phyloP scores from a whole-genome alignment of 169 alveolate species.

The Cryptosporidium muris region DNA sequence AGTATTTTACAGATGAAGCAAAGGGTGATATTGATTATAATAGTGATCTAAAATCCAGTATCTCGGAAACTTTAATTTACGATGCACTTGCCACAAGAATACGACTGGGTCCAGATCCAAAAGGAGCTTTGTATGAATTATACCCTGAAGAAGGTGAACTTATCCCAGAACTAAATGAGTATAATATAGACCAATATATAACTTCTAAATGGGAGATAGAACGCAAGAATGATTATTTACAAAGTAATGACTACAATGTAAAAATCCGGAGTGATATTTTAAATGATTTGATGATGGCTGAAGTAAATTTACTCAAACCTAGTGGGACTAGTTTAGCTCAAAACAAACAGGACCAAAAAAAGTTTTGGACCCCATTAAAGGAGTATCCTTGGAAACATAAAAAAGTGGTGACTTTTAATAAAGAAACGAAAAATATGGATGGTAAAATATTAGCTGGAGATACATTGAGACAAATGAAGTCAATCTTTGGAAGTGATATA shows the following conservation, averaged over 20 bases:
- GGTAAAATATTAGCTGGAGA: conserved; percentile 29
- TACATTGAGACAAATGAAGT: conserved; percentile 48
- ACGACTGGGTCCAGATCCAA: conserved; percentile 60
- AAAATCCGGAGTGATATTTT: conserved; percentile 15
- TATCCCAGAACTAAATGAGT: conserved; percentile 48
- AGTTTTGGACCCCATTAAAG: conserved; percentile 49
- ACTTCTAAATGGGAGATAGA: conserved; percentile 64
- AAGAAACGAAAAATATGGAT: not conserved
- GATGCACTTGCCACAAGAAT: conserved; percentile 60
- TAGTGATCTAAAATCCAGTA: conserved; percentile 34
- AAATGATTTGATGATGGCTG: conserved; percentile 47
- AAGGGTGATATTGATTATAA: conserved; percentile 55
- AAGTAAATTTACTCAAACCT: conserved; percentile 25
- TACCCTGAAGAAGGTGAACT: conserved; percentile 66
- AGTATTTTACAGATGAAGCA: conserved; percentile 69
- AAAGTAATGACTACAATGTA: not conserved
- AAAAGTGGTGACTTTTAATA: not conserved
- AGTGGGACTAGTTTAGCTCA: not conserved
- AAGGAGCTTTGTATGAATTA: conserved; percentile 51
- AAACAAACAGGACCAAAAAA: not conserved
- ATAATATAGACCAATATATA: conserved; percentile 60
- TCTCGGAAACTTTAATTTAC: conserved; percentile 22
- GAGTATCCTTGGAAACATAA: conserved; percentile 58
- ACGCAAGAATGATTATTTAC: conserved; percentile 4
- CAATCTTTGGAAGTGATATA: conserved; percentile 53